These are phyloP conservation scores for Mentha longifolia DNA, from an alignment of 257 asterid genomes.

Conservation along the genomic window DNA sequence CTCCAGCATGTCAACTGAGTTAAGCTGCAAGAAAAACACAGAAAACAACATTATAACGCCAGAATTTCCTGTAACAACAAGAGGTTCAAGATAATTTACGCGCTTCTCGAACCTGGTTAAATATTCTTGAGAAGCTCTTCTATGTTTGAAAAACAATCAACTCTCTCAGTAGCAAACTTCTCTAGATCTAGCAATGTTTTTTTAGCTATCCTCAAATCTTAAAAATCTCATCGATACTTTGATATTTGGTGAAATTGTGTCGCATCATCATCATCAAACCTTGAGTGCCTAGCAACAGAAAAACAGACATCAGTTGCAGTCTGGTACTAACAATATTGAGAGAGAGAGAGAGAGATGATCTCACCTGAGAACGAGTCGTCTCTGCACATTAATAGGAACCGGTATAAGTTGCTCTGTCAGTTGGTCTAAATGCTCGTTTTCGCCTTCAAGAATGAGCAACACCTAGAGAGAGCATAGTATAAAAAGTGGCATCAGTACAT, in stretches of 20 bases:
- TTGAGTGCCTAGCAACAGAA: background rate
- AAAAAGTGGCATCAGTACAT: background rate
- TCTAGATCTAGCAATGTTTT: background rate
- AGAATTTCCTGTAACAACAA: background rate
- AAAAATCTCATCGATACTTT: background rate
- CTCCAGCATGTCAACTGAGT: conserved; percentile 17
- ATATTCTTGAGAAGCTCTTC: background rate
- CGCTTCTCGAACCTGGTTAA: conserved; percentile 10
- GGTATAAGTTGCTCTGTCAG: conserved; percentile 50
- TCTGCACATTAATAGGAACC: conserved; percentile 39
- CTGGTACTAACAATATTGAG: background rate
- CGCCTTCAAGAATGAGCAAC: conserved; percentile 65
- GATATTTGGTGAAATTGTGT: conserved; percentile 7
- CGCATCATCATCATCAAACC: background rate
- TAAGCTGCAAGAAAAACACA: conserved; percentile 16
- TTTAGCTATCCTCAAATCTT: background rate
- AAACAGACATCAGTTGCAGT: conserved; percentile 19
- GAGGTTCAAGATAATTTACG: background rate
- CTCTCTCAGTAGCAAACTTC: background rate
- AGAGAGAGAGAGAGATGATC: background rate
- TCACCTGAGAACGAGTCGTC: conserved; percentile 25
- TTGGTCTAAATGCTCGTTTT: conserved; percentile 46
- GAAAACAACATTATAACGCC: background rate
- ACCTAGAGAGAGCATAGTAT: conserved; percentile 43
- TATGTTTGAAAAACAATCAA: background rate